Conservation (phyloP, 768 basidiomycete genomes). For the Suillus hirtellus region DNA sequence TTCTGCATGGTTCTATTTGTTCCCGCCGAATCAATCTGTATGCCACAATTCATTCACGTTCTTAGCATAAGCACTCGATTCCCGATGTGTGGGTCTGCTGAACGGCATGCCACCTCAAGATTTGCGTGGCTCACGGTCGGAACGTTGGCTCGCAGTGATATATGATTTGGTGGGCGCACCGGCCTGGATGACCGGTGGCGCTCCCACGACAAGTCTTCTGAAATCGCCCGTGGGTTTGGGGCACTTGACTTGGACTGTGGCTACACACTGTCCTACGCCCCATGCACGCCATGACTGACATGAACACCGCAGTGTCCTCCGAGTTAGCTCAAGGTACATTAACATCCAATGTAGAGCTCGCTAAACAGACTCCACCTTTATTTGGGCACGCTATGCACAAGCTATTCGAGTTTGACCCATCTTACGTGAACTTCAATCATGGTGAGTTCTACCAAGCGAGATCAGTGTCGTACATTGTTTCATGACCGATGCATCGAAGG, state of each 20-base stretch:
- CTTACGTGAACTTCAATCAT: conserved; percentile 65
- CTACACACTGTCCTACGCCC: neutral
- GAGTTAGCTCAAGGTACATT: neutral
- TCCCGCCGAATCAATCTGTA: neutral
- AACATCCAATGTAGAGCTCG: conserved; percentile 17
- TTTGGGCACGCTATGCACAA: conserved; percentile 57
- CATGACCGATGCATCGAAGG: conserved; percentile 36
- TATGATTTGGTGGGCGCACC: neutral
- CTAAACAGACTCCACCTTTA: conserved; percentile 34
- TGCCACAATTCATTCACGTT: neutral
- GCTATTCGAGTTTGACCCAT: conserved; percentile 24
- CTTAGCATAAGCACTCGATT: neutral
- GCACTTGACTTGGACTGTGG: neutral
- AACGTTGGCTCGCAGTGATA: neutral
- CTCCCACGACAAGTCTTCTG: neutral
- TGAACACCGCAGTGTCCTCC: neutral
- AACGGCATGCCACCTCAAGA: neutral
- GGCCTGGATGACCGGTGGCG: neutral
- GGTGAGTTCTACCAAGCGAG: conserved; percentile 38
- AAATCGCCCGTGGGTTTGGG: neutral
- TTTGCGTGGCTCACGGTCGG: neutral
- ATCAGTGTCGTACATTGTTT: neutral
- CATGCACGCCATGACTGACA: neutral
- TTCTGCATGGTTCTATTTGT: neutral
- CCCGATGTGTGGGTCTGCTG: neutral